Base-by-base conservation (phyloP, 2,329 filamentous ascomycete genomes). In the Colletotrichum simmondsii region DNA sequence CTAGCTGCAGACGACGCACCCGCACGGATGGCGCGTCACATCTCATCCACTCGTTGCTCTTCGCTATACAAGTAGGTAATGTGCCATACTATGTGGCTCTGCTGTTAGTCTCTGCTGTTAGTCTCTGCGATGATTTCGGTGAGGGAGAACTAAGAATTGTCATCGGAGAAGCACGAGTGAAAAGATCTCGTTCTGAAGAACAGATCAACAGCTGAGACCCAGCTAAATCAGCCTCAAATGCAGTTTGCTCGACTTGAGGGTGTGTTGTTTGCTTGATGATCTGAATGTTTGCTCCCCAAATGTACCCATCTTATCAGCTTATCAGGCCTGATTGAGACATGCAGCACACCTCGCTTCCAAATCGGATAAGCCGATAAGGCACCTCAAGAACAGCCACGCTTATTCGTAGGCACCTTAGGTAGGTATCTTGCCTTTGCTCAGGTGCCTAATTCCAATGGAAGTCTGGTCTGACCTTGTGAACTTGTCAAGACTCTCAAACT, bases 21-120 rank as follows among this genome's bases (percentile, higher is more conserved):
- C 68, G 61, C 66, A 72, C 70, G 60, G 70, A 65, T 72, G 60
- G 66, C 70, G 66, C 60, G 66, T 72, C 59, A 46, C 8, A 28
- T 72, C 56, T 56, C n/a, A 24, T 64, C 30, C 57, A 35, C n/a
- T 52, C 65, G 53, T 24, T 60, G n/a, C 42, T 49, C 42, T 49
- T 49, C 8, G 8, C 42, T n/a, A 26, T 26, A 26, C 3, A 4
- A 4, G 4, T 49, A 30, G 30, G 30, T 8, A 49, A 49, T 42
- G 37, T 37, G 12, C 19, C 42, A 11, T 49, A 22, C n/a, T 37
- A 11, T 37, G 19, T 56, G 46, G 22, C 28, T 54, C 32, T 30
- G 16, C 10, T n/a, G 37, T 35, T 11, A 42, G 19, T n/a, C 24
- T 61, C 24, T 24, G 22, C 24, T 14, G 10, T 11, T 59, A n/a